These are phyloP conservation scores for Trametes cinnabarina DNA, from an alignment of 768 basidiomycete species.

Conservation along the genomic window DNA sequence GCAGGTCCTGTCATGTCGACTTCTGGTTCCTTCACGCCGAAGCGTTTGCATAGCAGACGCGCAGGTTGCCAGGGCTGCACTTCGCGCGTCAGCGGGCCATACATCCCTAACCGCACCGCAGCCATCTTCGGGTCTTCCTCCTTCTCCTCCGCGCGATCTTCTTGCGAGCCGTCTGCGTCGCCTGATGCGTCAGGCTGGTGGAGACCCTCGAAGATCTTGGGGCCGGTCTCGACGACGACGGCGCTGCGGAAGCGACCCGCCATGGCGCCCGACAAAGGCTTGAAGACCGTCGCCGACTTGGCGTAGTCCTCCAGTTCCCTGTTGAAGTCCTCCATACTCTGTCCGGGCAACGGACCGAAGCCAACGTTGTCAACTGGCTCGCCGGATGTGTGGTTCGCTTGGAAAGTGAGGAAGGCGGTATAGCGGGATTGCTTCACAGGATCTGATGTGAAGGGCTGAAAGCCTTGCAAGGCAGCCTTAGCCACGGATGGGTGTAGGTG, in stretches of 20 bases:
- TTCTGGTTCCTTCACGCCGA: slow-evolving; percentile 87
- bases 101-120: slow-evolving; percentile 88
- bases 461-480: slow-evolving; percentile 82
- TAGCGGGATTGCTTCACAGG: slow-evolving; percentile 84
- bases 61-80: slow-evolving; percentile 74
- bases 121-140: slow-evolving; percentile 74
- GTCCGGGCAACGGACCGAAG: slow-evolving; percentile 54
- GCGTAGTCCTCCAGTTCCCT: slow-evolving; percentile 85
- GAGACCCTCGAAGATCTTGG: slow-evolving; percentile 64
- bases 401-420: slow-evolving; percentile 73
- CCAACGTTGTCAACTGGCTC: slow-evolving; percentile 41
- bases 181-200: slow-evolving; percentile 45
- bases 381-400: slow-evolving; percentile 56
- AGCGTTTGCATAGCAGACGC: slow-evolving; percentile 87
- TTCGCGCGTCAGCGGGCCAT: slow-evolving; percentile 82
- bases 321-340: slow-evolving; percentile 67
- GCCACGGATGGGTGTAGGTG: slow-evolving; percentile 73
- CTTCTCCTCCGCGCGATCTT: slow-evolving; percentile 42
- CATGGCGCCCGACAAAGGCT: slow-evolving; percentile 90
- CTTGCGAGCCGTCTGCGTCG: background rate
- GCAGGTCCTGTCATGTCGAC: slow-evolving; percentile 42
- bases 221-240: slow-evolving; percentile 62
- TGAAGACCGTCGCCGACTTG: slow-evolving; percentile 85
- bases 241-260: slow-evolving; percentile 91
- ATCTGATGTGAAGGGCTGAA: slow-evolving; percentile 81